Evolutionary conservation across 2,329 filamentous ascomycete species (phyloP).

Genomic region (Monilinia laxa): DNA sequence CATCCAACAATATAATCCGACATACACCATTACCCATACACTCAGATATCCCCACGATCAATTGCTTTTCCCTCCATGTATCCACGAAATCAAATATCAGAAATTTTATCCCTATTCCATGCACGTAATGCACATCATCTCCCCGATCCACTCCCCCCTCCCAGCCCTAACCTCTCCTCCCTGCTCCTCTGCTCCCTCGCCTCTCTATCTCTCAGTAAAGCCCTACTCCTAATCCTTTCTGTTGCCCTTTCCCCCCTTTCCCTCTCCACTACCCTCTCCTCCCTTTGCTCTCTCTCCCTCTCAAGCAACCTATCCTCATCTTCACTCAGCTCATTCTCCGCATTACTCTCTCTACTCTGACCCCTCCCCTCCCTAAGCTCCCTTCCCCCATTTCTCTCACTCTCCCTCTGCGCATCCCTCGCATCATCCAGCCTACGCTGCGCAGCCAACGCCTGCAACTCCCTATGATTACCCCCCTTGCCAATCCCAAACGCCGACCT

Average conservation of each 20-base stretch:
- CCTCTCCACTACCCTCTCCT: neutral
- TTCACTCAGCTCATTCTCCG: slow-evolving; percentile 18
- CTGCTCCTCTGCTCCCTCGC: slow-evolving; percentile 36
- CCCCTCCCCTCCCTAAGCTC: neutral
- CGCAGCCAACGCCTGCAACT: slow-evolving; percentile 18
- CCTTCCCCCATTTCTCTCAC: neutral
- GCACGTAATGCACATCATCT: neutral
- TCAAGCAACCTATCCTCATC: slow-evolving; percentile 26
- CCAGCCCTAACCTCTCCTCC: slow-evolving; percentile 43
- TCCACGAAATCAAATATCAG: neutral
- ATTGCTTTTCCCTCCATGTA: neutral
- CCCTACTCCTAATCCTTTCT: slow-evolving; percentile 29
- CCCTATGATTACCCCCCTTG: neutral
- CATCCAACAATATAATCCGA: slow-evolving; percentile 2
- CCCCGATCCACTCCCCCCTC: slow-evolving; percentile 23
- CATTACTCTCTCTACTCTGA: neutral
- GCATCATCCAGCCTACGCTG: slow-evolving; percentile 25
- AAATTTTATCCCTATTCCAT: neutral
- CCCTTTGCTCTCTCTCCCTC: slow-evolving; percentile 24
- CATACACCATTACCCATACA: slow-evolving; percentile 1
- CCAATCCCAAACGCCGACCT: neutral
- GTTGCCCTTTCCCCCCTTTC: slow-evolving; percentile 25
- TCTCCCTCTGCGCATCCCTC: neutral
- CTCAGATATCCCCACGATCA: neutral
- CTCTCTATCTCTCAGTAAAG: slow-evolving; percentile 29